A percentile compares a stretch with the other conserved stretches of the same genome.
Evolutionary conservation across 306 rosid species (phyloP).

Genomic region (Cicer pinnatifidum): DNA sequence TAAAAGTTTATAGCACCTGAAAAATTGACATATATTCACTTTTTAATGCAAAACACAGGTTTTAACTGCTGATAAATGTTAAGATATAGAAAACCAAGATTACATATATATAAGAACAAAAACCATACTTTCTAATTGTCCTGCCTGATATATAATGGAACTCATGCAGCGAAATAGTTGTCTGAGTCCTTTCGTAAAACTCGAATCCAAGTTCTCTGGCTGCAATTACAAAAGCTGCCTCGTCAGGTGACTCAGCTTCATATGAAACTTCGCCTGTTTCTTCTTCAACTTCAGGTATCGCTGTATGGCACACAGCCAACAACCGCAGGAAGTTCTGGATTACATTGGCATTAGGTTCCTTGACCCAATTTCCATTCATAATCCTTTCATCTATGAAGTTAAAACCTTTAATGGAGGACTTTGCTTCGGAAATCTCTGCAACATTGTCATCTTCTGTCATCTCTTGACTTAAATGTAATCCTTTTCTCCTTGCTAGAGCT

Average conservation of each 20-base stretch:
- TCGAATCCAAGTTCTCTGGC: slow-evolving; percentile 90
- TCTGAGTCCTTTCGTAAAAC: slow-evolving; percentile 80
- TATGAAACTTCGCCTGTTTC: slow-evolving; percentile 66
- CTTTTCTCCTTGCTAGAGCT: slow-evolving; percentile 68
- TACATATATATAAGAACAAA: slow-evolving; percentile 23
- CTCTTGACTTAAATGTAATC: slow-evolving; percentile 44
- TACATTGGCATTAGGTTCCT: slow-evolving; percentile 59
- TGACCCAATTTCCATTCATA: slow-evolving; percentile 73
- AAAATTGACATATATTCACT: slow-evolving; percentile 3
- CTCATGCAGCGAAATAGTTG: slow-evolving; percentile 66
- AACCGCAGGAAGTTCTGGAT: slow-evolving; percentile 68
- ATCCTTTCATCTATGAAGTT: slow-evolving; percentile 83
- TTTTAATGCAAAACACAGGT: slow-evolving; percentile 14
- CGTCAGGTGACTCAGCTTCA: slow-evolving; percentile 98
- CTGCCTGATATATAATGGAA: slow-evolving; percentile 57
- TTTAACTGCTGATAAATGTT: slow-evolving; percentile 15
- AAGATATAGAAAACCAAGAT: slow-evolving; percentile 15
- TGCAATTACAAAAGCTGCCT: slow-evolving; percentile 93
- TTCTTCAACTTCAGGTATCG: slow-evolving; percentile 85
- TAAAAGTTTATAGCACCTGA: slow-evolving; percentile 70
- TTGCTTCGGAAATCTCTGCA: slow-evolving; percentile 49
- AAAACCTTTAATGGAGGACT: slow-evolving; percentile 67
- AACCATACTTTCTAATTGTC: slow-evolving; percentile 58
- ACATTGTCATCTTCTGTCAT: slow-evolving; percentile 46
- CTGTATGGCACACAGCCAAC: slow-evolving; percentile 89